A percentile compares a stretch with the other conserved stretches of the same genome.
phyloP scores from a whole-genome alignment of 306 rosid genomes.

The Argentina anserina region DNA sequence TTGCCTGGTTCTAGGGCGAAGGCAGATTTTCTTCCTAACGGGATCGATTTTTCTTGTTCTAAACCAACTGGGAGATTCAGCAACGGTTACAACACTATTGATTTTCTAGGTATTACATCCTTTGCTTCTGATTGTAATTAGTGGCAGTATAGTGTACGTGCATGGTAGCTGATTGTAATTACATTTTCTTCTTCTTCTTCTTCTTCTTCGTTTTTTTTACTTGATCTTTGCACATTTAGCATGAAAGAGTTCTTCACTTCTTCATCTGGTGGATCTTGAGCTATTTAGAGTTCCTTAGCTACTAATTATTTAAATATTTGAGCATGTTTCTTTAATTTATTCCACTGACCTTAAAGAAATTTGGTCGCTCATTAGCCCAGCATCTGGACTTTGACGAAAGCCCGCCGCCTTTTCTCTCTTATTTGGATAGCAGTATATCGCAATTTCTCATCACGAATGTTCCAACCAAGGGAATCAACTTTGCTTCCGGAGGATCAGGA shows the following conservation, averaged over 20 bases:
- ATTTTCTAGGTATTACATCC: constrained; percentile 6
- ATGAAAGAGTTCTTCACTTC: not conserved
- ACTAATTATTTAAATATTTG: not conserved
- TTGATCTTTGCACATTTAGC: not conserved
- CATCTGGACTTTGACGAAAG: constrained; percentile 1
- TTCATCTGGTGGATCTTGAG: not conserved
- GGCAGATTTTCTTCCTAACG: constrained; percentile 7
- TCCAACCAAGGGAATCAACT: constrained; percentile 20
- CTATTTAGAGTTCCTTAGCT: not conserved
- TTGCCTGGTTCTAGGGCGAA: not conserved
- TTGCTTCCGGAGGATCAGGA: constrained; percentile 30
- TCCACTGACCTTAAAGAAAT: not conserved
- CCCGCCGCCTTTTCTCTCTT: constrained; percentile 26
- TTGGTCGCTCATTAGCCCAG: constrained; percentile 11
- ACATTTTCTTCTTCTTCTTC: too few relatives aligned
- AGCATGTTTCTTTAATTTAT: not conserved
- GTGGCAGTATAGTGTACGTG: not conserved
- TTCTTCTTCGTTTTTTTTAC: not conserved
- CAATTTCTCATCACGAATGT: not conserved
- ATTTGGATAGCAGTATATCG: not conserved
- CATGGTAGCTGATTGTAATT: not conserved
- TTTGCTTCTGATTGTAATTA: not conserved
- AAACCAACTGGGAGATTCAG: constrained; percentile 23
- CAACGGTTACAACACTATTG: constrained; percentile 26
- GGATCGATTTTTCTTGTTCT: constrained; percentile 24